These are phyloP conservation scores for Talaromyces sp. DNA, from an alignment of 2,329 filamentous ascomycete species.

Conservation along the genomic window DNA sequence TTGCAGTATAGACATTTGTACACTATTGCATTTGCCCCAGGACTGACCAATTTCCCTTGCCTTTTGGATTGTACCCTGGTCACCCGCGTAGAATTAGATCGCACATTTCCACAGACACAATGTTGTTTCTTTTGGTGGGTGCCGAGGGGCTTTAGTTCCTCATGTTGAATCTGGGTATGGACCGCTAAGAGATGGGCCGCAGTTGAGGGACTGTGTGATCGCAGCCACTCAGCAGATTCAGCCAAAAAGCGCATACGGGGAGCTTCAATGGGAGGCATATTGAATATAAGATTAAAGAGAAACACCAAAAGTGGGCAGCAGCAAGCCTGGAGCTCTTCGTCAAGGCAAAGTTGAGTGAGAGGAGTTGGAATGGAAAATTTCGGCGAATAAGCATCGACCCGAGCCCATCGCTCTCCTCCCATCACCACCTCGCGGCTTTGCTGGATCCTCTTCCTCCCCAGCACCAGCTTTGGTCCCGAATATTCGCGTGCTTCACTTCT, in stretches of 20 bases:
- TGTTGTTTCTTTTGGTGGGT: conserved; percentile 34
- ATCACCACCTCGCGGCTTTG: too few relatives aligned
- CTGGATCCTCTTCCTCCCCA: too few relatives aligned
- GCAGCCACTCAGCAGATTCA: conserved; percentile 37
- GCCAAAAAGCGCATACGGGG: conserved; percentile 41
- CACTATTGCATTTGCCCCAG: conserved; percentile 29
- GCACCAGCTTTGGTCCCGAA: too few relatives aligned
- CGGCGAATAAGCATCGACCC: not conserved
- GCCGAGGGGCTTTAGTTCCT: conserved; percentile 38
- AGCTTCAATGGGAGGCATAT: conserved; percentile 26
- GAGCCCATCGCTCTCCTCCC: too few relatives aligned
- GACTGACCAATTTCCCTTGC: not conserved
- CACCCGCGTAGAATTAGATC: conserved; percentile 35
- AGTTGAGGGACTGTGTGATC: conserved; percentile 41
- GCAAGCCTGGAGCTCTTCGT: not conserved
- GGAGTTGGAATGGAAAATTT: conserved; percentile 1
- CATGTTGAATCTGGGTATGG: conserved; percentile 41
- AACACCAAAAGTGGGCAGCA: not conserved
- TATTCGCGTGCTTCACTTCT: not conserved
- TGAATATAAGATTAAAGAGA: not conserved
- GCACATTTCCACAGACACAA: conserved; percentile 46
- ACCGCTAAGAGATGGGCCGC: conserved; percentile 42
- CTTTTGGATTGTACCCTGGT: conserved; percentile 8
- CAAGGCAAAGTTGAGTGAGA: not conserved
- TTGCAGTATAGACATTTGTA: conserved; percentile 43